Conservation (phyloP, 2,329 filamentous ascomycete species). For the Chaetomiaceae sp. region DNA sequence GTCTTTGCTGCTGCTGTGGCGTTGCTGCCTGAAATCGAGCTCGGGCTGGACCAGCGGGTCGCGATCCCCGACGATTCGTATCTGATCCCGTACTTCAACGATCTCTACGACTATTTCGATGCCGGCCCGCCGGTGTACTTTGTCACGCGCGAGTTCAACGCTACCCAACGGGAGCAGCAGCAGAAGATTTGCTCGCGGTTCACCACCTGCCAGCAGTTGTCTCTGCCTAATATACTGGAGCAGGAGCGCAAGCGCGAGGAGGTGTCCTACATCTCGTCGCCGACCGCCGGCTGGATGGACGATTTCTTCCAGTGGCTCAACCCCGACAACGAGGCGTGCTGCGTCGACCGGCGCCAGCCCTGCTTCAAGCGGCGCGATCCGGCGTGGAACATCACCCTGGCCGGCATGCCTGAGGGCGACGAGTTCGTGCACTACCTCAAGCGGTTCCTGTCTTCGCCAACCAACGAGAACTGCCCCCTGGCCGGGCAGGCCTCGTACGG, state of each 20-base stretch:
- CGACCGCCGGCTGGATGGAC: constrained; percentile 92
- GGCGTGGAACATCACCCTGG: constrained; percentile 81
- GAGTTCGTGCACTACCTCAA: constrained; percentile 84
- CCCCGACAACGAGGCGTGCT: constrained; percentile 68
- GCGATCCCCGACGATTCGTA: constrained; percentile 93
- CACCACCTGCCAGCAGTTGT: constrained; percentile 77
- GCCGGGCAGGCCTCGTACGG: constrained; percentile 85
- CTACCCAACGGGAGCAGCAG: constrained; percentile 69
- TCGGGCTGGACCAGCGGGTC: constrained; percentile 90
- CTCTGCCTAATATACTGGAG: constrained; percentile 83
- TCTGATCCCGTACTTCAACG: constrained; percentile 92
- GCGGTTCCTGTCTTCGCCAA: constrained; percentile 75
- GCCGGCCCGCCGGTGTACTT: constrained; percentile 94
- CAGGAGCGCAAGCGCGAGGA: constrained; percentile 87
- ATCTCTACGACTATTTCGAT: constrained; percentile 87
- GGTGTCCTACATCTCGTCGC: constrained; percentile 79
- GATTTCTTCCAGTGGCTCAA: constrained; percentile 98
- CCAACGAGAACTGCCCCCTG: constrained; percentile 76
- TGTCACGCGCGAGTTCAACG: constrained; percentile 75
- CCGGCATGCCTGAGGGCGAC: constrained; percentile 86
- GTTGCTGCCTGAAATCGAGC: constrained; percentile 73
- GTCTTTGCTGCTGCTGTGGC: constrained; percentile 81
- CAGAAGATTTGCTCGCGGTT: constrained; percentile 86
- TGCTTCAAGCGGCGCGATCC: constrained; percentile 77
- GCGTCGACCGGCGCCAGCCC: constrained; percentile 60